Conservation (phyloP, 106 monocot genomes). For the Cymbidium sinense region DNA sequence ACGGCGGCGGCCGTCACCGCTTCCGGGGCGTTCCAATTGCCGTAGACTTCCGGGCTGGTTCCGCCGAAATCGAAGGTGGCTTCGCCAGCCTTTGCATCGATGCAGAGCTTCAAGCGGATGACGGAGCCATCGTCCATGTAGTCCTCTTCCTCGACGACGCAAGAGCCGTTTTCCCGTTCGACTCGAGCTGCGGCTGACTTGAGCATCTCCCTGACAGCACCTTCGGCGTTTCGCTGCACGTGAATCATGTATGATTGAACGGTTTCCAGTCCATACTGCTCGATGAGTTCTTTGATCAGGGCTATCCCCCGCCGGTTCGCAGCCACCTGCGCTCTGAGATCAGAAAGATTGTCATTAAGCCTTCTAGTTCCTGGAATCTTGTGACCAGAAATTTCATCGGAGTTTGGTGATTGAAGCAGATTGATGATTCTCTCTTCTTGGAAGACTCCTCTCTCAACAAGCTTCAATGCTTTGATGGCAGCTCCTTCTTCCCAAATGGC, state of each 20-base stretch:
- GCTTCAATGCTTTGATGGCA: conserved; percentile 89
- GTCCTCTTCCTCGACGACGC: conserved; percentile 70
- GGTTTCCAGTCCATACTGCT: conserved; percentile 57
- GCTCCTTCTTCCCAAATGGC: conserved; percentile 90
- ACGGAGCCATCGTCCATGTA: conserved; percentile 94
- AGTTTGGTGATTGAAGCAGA: conserved; percentile 42
- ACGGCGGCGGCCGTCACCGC: conserved; percentile 90
- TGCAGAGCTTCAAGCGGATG: conserved; percentile 63
- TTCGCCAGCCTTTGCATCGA: conserved; percentile 64
- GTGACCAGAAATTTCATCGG: conserved; percentile 21
- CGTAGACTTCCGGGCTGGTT: conserved; percentile 84
- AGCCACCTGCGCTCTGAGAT: conserved; percentile 85
- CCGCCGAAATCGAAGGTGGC: conserved; percentile 80
- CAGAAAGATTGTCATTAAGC: conserved; percentile 84
- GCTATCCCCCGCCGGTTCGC: conserved; percentile 90
- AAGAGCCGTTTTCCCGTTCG: conserved; percentile 27
- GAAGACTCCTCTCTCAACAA: conserved; percentile 71
- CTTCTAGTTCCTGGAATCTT: conserved; percentile 76
- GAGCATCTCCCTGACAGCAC: conserved; percentile 89
- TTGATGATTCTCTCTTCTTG: conserved; percentile 70
- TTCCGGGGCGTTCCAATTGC: conserved; percentile 93
- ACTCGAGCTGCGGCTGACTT: conserved; percentile 53
- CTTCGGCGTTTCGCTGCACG: conserved; percentile 90
- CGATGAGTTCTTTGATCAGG: conserved; percentile 90
- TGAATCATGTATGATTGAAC: conserved; percentile 85